Evolutionary conservation across 352 stramenopile species (phyloP).

Genomic region (Pythium periplocum): DNA sequence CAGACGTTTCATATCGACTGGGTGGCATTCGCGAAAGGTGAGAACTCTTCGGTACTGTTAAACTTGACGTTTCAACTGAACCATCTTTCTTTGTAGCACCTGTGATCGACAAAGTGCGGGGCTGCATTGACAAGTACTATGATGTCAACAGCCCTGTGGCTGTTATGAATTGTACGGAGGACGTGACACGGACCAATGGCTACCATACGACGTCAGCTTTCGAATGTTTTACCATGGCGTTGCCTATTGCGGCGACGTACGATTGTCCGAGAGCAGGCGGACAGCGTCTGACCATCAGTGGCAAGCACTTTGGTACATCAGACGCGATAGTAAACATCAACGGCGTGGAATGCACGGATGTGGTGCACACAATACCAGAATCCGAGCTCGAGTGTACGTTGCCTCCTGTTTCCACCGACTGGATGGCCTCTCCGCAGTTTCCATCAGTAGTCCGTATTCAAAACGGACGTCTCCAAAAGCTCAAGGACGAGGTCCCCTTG

Average conservation of each 20-base stretch:
- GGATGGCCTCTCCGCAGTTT: slow-evolving; percentile 26
- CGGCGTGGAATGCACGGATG: slow-evolving; percentile 57
- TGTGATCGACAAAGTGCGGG: slow-evolving; percentile 66
- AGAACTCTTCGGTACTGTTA: background rate
- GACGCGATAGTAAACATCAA: slow-evolving; percentile 71
- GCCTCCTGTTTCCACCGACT: slow-evolving; percentile 31
- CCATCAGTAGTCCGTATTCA: slow-evolving; percentile 56
- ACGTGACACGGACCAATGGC: slow-evolving; percentile 34
- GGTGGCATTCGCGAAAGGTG: slow-evolving; percentile 62
- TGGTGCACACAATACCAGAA: slow-evolving; percentile 48
- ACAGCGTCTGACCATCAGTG: slow-evolving; percentile 51
- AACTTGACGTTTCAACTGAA: background rate
- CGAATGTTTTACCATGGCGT: slow-evolving; percentile 34
- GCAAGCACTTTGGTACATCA: slow-evolving; percentile 66
- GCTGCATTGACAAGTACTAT: slow-evolving; percentile 76
- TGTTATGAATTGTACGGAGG: slow-evolving; percentile 44
- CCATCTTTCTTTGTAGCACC: slow-evolving; percentile 24
- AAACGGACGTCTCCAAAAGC: slow-evolving; percentile 49
- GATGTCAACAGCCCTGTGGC: slow-evolving; percentile 11
- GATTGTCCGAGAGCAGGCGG: slow-evolving; percentile 59
- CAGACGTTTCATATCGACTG: slow-evolving; percentile 72
- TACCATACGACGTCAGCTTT: slow-evolving; percentile 35
- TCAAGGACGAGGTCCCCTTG: slow-evolving; percentile 51
- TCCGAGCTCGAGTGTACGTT: slow-evolving; percentile 73
- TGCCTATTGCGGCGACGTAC: slow-evolving; percentile 62